Base-by-base conservation (phyloP, 139 green algal genomes). In the Yamagishiella unicocca region DNA sequence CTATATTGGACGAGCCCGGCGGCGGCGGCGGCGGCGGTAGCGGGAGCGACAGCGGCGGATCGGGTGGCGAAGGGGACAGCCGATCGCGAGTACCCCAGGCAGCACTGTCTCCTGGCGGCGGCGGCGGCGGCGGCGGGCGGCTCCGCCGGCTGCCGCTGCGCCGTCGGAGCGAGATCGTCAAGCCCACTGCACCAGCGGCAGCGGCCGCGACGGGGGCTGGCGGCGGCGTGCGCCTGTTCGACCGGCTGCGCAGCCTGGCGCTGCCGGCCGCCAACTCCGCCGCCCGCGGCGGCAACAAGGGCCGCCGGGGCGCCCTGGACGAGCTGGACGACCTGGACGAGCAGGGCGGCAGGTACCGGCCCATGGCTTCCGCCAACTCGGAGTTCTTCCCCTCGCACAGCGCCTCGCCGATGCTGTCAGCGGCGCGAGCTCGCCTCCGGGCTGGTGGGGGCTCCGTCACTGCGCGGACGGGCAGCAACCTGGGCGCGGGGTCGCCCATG, bases 321-420 rank as follows among this genome's bases (percentile, higher is more conserved):
- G 45, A 50, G 27, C 5, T 6, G 22, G 50, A 46, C 4, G 76
- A 72, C 0, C 35, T 24, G 25, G 55, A 72, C 22, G 76, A 71
- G 0, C 37, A 80, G 25, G 38, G 21, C 9, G 8, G 5, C n/a
- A 27, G 4, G 2, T 33, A 64, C 17, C 58, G 62, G 17, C 79
- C 79, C 43, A 33, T 35, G 58, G 24, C 61, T 4, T 85, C 79
- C 19, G 61, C 79, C 61, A 62, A 40, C 27, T 85, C 79, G 4
- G 79, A 85, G 38, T 84, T 62, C 78, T 74, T 74, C 58, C 12
- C 58, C 27, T 61, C 58, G 38, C 58, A 38, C 4, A 46, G 1
- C 58, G 38, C 24, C 35, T 62, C 79, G 61, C 9, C 61, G 7
- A 31, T 58, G 79, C 40, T 55, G 40, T 75, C 42, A 12, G n/a